Conservation (phyloP, 768 basidiomycete species). For the Lentinula lateritia region DNA sequence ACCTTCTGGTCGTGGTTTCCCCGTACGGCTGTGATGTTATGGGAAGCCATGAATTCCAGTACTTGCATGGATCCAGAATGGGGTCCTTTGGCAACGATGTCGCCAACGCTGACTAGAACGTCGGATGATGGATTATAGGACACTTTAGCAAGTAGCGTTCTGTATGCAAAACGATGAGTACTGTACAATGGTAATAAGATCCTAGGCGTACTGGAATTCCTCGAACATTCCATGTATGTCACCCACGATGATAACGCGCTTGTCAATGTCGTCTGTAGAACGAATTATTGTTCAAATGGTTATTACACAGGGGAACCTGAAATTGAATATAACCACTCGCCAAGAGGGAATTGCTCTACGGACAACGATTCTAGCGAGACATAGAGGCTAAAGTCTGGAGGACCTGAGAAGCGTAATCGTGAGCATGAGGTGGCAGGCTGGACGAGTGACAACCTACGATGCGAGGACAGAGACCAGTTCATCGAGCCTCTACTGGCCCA, state of each 20-base stretch:
- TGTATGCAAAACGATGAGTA: slow-evolving; percentile 20
- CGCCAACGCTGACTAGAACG: slow-evolving; percentile 77
- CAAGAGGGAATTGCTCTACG: slow-evolving; percentile 45
- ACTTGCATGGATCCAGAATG: slow-evolving; percentile 56
- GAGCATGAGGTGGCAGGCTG: not conserved
- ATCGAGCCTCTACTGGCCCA: not conserved
- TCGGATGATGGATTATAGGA: slow-evolving; percentile 58
- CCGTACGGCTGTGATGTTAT: slow-evolving; percentile 74
- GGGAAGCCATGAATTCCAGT: slow-evolving; percentile 55
- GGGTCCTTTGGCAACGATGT: slow-evolving; percentile 69
- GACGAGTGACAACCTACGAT: not conserved
- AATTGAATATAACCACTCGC: slow-evolving; percentile 25
- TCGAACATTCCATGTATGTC: slow-evolving; percentile 84
- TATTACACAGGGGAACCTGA: too few species aligned
- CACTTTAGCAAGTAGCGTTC: slow-evolving; percentile 57
- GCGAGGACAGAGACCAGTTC: not conserved
- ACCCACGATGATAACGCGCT: slow-evolving; percentile 72
- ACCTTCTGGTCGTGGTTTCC: slow-evolving; percentile 94
- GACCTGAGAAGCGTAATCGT: not conserved
- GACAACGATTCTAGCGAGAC: slow-evolving; percentile 35
- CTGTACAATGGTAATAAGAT: not conserved
- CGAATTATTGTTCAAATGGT: not conserved
- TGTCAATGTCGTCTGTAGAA: slow-evolving; percentile 39
- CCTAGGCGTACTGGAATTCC: slow-evolving; percentile 52
- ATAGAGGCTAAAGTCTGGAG: slow-evolving; percentile 55